Evolutionary conservation across 768 basidiomycete genomes (phyloP), one percentile per base, ranked within the genome.

Genomic region (Leccinum disarticulatum): DNA sequence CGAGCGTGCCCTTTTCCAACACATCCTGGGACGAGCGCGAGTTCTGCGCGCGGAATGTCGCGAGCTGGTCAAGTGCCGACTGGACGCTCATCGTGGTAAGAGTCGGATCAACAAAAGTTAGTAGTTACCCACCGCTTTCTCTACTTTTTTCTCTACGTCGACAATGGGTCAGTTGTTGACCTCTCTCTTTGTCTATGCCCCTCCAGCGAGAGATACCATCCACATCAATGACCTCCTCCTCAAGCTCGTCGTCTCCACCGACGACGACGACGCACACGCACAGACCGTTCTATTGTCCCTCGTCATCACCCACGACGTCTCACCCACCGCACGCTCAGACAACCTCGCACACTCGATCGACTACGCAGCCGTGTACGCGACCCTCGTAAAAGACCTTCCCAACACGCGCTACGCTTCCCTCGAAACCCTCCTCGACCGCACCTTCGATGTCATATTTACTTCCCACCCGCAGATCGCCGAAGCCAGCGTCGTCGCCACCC

Each of bases 291-390:
- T 78, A 2, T 65, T 88, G 56, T 77, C 82, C 14, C 64, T 91
- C 11, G 71, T 73, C 13, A 76, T 91, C 54, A 70, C 75, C 1
- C 74, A 84, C 63, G 78, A 86, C 64, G 70, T 90, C 27, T 71
- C 78, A 9, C 56, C 64, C 1, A 76, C 87, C 3, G 87, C 85
- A 11, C 61, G 64, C 0, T 68, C 76, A 6, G 87, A 90, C 69
- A 79, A 86, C 64, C 74, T 89, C 3, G 64, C 73, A 0, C 73
- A 81, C 60, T 86, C 87, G 1, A 78, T 92, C 60, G 83, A 92
- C 75, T 93, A 93, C 66, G 6, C 70, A 86, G 11, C 79, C 65
- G 60, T 68, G 57, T 74, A 49, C 63, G 66, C 65, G 63, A 66
- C 66, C 27, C 68, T 79, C 61, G 65, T 73, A 14, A 60, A 71